A percentile compares a stretch with the other conserved stretches of the same genome.
Evolutionary conservation across 225 moss, liverwort and hornwort genomes (phyloP).

Genomic region (Pleurozium schreberi): DNA sequence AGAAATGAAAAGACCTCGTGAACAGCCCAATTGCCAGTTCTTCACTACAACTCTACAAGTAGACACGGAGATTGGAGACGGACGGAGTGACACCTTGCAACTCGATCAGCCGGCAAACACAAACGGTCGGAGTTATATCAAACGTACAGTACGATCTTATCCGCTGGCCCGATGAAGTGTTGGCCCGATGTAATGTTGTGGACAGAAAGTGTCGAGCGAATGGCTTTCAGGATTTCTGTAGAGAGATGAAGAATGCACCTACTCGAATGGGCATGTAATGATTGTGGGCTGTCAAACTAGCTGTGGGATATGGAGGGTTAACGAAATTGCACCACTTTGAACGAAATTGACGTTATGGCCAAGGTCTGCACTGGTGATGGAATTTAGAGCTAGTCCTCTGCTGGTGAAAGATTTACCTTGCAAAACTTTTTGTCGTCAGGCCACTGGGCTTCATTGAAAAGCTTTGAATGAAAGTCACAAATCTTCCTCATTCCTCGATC

Average conservation of each 20-base stretch:
- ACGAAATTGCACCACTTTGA: not conserved
- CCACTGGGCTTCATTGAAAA: not conserved
- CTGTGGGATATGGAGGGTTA: not conserved
- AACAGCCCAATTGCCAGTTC: not conserved
- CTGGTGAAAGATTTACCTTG: not conserved
- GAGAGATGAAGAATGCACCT: not conserved
- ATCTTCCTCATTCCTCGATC: not conserved
- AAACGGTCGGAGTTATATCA: not conserved
- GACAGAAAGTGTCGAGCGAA: not conserved
- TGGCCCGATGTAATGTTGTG: not conserved
- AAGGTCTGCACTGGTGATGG: not conserved
- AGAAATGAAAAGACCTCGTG: slow-evolving; percentile 41
- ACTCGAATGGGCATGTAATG: not conserved
- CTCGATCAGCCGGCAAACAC: not conserved
- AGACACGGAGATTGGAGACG: not conserved
- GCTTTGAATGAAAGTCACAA: not conserved
- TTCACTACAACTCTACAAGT: too few species aligned
- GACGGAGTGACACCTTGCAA: not conserved
- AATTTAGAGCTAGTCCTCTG: not conserved
- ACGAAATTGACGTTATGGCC: not conserved
- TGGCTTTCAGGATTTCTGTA: not conserved
- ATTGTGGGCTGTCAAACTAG: too few species aligned
- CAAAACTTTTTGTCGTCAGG: not conserved
- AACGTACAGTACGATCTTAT: too few species aligned
- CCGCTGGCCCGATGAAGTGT: too few species aligned